Evolutionary conservation across 164 flowering plant species (phyloP).

Genomic region (Sextonia rubra): DNA sequence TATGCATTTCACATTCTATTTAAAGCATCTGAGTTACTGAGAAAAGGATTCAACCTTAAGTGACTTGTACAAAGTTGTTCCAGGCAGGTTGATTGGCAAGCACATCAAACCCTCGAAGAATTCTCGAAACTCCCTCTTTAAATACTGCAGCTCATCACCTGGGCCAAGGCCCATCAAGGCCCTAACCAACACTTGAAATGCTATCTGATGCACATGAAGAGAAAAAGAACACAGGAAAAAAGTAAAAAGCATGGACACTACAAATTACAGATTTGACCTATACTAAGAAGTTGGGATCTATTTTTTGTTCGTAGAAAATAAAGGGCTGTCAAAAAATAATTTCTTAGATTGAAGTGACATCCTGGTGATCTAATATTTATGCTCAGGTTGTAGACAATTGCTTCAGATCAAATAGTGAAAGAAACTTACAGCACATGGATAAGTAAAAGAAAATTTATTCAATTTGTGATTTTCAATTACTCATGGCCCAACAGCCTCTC

Average conservation of each 20-base stretch:
- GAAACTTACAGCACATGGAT: too few relatives aligned
- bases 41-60: slow-evolving; percentile 49
- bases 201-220: slow-evolving; percentile 35
- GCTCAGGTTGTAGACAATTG: too few relatives aligned
- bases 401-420: too few relatives aligned
- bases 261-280: not conserved
- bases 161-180: slow-evolving; percentile 69
- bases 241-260: too few relatives aligned
- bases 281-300: not conserved
- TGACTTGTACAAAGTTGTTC: slow-evolving; percentile 70
- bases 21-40: not conserved
- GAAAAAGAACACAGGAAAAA: not conserved
- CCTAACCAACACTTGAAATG: slow-evolving; percentile 71
- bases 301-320: not conserved
- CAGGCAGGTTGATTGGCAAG: slow-evolving; percentile 83
- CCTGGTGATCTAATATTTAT: too few relatives aligned
- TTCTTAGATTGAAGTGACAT: too few relatives aligned
- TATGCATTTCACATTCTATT: not conserved
- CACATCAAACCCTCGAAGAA: slow-evolving; percentile 81
- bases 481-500: too few relatives aligned
- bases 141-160: slow-evolving; percentile 59
- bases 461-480: too few relatives aligned
- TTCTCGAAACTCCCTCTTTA: slow-evolving; percentile 69
- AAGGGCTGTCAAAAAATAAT: too few relatives aligned
- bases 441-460: too few relatives aligned